These are phyloP conservation scores for Candida suzukii DNA, from an alignment of 805 yeast genomes.

Conservation along the genomic window DNA sequence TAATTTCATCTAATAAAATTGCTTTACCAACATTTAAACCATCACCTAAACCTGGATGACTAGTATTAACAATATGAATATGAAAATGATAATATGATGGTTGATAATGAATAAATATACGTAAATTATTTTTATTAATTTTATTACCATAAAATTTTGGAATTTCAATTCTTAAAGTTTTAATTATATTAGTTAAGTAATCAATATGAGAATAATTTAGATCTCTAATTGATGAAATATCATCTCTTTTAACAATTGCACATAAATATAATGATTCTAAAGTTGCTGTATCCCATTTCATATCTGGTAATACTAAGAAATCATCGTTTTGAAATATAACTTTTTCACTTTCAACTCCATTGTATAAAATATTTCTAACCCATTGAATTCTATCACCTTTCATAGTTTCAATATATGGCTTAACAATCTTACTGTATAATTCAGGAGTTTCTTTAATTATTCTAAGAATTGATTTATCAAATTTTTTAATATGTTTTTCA, in stretches of 20 bases:
- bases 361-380: slow-evolving; percentile 78
- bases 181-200: slow-evolving; percentile 44
- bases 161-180: slow-evolving; percentile 40
- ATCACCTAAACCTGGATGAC: slow-evolving; percentile 59
- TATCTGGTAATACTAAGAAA: slow-evolving; percentile 81
- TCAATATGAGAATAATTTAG: slow-evolving; percentile 49
- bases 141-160: slow-evolving; percentile 29
- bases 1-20: slow-evolving; percentile 69
- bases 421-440: slow-evolving; percentile 51
- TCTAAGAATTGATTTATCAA: slow-evolving; percentile 50
- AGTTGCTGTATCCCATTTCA: slow-evolving; percentile 88
- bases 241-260: slow-evolving; percentile 63
- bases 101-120: slow-evolving; percentile 85
- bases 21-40: slow-evolving; percentile 78
- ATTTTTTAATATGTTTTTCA: slow-evolving; percentile 73
- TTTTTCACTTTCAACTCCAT: slow-evolving; percentile 80
- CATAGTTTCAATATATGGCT: slow-evolving; percentile 73
- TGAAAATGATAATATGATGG: slow-evolving; percentile 97
- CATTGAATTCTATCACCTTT: slow-evolving; percentile 75
- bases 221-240: slow-evolving; percentile 72
- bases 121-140: slow-evolving; percentile 37
- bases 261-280: slow-evolving; percentile 69
- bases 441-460: slow-evolving; percentile 77
- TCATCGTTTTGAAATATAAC: slow-evolving; percentile 64
- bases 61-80: slow-evolving; percentile 75